Percentiles rank a stretch among this genome's conserved stretches.
Conservation (phyloP, 108 stramenopile genomes). For the Nitzschia sp. region DNA sequence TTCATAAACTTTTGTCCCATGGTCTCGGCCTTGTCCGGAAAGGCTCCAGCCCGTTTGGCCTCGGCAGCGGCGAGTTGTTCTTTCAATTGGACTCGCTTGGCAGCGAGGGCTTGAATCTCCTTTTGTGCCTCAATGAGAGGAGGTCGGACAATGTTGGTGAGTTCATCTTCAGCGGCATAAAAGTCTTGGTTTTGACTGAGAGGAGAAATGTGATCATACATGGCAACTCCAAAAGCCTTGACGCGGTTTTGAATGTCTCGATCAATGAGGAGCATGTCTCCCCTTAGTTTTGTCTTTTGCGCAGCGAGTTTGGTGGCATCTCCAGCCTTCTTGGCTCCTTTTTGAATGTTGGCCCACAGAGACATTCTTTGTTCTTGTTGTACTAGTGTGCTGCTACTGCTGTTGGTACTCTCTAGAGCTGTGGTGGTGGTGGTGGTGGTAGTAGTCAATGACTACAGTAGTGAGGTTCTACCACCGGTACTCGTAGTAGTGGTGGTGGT, state of each 20-base stretch:
- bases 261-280: conserved; percentile 75
- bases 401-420: no score
- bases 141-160: conserved; percentile 64
- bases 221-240: conserved; percentile 73
- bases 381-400: no score
- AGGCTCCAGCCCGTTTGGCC: conserved; percentile 55
- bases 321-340: conserved; percentile 46
- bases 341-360: conserved; percentile 59
- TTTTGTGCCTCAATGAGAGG: conserved; percentile 64
- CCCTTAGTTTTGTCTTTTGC: conserved; percentile 60
- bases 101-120: conserved; percentile 73
- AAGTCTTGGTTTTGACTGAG: conserved; percentile 67
- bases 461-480: no score
- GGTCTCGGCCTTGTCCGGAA: conserved; percentile 56
- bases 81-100: conserved; percentile 54
- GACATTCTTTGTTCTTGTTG: conserved; percentile 12
- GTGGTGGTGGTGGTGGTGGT: no score
- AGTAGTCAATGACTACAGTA: no score
- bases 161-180: conserved; percentile 62
- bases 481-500: no score
- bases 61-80: conserved; percentile 58
- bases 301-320: conserved; percentile 52
- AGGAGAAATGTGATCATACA: conserved; percentile 76
- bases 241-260: conserved; percentile 62
- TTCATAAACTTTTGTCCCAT: conserved; percentile 64